Conservation (phyloP, 164 flowering plant species). For the Euptelea pleiosperma region DNA sequence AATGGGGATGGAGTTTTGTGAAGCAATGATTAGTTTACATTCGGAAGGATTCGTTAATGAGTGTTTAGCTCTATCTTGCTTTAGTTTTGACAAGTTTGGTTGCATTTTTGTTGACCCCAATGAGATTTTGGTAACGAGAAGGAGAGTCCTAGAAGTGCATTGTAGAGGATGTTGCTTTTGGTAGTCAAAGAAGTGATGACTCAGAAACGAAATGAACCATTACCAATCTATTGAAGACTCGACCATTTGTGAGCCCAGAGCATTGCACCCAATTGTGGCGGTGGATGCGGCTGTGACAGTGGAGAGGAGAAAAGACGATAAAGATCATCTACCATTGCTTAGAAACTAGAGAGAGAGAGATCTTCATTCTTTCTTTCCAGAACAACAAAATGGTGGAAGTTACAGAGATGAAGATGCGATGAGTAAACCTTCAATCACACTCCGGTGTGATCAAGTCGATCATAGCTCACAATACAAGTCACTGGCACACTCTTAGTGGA, state of each 20-base stretch:
- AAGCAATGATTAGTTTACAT: slow-evolving; percentile 52
- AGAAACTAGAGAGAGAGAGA: too few species aligned
- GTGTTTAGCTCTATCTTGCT: slow-evolving; percentile 44
- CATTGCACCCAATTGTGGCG: slow-evolving; percentile 19
- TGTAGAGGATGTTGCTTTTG: slow-evolving; percentile 15
- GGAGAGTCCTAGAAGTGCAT: slow-evolving; percentile 30
- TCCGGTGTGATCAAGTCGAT: too few species aligned
- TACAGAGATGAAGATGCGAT: too few species aligned
- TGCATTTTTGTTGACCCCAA: slow-evolving; percentile 38
- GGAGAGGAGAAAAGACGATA: too few species aligned
- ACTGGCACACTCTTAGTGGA: too few species aligned
- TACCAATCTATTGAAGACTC: slow-evolving; percentile 20
- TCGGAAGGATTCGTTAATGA: slow-evolving; percentile 54
- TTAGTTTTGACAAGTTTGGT: slow-evolving; percentile 55
- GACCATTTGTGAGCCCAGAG: slow-evolving; percentile 66
- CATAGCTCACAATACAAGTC: too few species aligned
- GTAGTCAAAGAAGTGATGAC: slow-evolving; percentile 7
- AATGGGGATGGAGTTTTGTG: slow-evolving; percentile 66
- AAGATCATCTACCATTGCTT: too few species aligned
- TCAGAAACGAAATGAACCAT: slow-evolving; percentile 18
- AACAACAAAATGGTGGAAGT: too few species aligned
- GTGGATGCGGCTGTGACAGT: too few species aligned
- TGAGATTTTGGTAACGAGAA: slow-evolving; percentile 43
- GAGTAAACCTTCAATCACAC: too few species aligned
- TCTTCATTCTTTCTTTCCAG: too few species aligned